Evolutionary conservation across 75 land plant species (phyloP).

Genomic region (Pinus tabuliformis): DNA sequence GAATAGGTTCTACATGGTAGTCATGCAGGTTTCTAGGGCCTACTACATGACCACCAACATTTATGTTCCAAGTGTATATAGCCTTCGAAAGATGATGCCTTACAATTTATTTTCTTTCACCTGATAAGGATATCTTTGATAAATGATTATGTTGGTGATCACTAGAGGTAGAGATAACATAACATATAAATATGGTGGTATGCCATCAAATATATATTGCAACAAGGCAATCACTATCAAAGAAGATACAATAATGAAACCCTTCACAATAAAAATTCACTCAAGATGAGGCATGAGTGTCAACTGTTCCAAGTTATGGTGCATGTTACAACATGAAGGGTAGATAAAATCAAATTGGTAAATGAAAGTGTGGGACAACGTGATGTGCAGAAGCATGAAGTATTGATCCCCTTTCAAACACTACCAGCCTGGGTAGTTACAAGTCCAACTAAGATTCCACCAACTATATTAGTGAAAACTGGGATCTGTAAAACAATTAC

Average conservation of each 20-base stretch:
- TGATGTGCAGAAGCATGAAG: background rate
- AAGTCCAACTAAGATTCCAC: conserved; percentile 98
- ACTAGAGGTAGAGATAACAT: conserved; percentile 84
- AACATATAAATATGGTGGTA: conserved; percentile 82
- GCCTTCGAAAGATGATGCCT: background rate
- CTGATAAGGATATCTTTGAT: conserved; percentile 77
- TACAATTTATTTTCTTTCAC: conserved; percentile 59
- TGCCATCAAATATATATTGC: conserved; percentile 86
- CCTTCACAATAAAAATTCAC: conserved; percentile 43
- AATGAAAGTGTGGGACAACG: background rate
- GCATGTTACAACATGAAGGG: background rate
- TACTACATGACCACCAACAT: too few species aligned
- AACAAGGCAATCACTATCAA: conserved; percentile 85
- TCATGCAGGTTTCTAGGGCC: too few species aligned
- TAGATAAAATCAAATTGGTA: background rate
- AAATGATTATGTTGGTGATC: conserved; percentile 74
- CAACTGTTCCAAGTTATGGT: background rate
- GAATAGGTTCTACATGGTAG: too few species aligned
- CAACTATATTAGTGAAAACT: conserved; percentile 78
- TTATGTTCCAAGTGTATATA: too few species aligned
- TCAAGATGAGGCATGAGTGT: background rate
- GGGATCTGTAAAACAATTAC: conserved; percentile 70
- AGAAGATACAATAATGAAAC: conserved; percentile 97
- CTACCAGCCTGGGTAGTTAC: conserved; percentile 96
- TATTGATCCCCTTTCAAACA: conserved; percentile 66